A percentile compares a stretch with the other conserved stretches of the same genome.
phyloP scores from a whole-genome alignment of 306 rosid species.

The Quercus wislizeni region DNA sequence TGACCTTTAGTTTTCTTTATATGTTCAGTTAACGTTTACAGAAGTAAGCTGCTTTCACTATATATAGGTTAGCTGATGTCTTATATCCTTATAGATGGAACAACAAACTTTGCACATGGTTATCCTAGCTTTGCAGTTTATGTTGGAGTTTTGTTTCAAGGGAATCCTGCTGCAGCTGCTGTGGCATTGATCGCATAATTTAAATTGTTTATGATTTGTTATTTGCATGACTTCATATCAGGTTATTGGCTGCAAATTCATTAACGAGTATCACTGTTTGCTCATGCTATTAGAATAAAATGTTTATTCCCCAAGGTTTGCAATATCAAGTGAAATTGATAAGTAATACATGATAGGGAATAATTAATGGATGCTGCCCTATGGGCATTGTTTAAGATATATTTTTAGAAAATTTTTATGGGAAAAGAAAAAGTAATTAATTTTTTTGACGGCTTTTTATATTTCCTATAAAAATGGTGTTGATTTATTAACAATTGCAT shows the following conservation, averaged over 20 bases:
- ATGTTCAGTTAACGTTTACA: too few relatives aligned
- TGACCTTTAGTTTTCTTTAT: too few relatives aligned
- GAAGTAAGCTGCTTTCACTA: too few relatives aligned
- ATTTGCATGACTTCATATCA: conserved; percentile 3
- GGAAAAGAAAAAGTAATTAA: too few relatives aligned
- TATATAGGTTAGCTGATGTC: too few relatives aligned
- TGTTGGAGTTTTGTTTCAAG: conserved; percentile 79
- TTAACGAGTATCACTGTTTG: not conserved
- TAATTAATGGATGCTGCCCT: too few relatives aligned
- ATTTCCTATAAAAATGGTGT: too few relatives aligned
- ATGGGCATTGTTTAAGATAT: too few relatives aligned
- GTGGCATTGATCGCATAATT: conserved; percentile 51
- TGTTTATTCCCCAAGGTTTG: not conserved
- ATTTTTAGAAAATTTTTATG: too few relatives aligned
- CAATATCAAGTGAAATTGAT: not conserved
- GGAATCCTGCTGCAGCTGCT: conserved; percentile 90
- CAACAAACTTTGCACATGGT: conserved; percentile 93
- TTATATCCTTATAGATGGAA: conserved; percentile 61
- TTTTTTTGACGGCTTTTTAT: too few relatives aligned
- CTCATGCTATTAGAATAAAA: not conserved
- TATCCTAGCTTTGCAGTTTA: conserved; percentile 95
- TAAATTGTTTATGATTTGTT: conserved; percentile 4
- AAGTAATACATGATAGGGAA: too few relatives aligned
- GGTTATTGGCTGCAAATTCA: not conserved
- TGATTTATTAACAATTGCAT: too few relatives aligned